Evolutionary conservation across 2,329 filamentous ascomycete species (phyloP).

Genomic region (Septoria petroselini): DNA sequence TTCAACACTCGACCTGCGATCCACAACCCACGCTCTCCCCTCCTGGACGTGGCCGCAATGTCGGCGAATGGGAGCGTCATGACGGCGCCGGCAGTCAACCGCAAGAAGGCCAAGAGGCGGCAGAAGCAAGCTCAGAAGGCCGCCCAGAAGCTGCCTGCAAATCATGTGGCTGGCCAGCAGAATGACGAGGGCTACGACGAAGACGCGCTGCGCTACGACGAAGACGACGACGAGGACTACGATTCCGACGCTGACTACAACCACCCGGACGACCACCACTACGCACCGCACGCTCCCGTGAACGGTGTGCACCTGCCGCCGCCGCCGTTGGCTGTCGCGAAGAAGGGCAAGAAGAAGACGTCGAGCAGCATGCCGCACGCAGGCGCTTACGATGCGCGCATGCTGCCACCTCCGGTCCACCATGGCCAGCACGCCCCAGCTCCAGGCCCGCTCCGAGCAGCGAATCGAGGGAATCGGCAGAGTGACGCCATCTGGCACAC

Average conservation of each 20-base stretch:
- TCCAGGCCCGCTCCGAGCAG: not conserved
- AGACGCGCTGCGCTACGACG: slow-evolving; percentile 42
- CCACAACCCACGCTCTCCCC: slow-evolving; percentile 28
- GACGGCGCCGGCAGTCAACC: slow-evolving; percentile 59
- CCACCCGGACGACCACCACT: slow-evolving; percentile 27
- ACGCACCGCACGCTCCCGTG: slow-evolving; percentile 33
- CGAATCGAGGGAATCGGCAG: slow-evolving; percentile 7
- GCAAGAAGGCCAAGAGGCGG: slow-evolving; percentile 92
- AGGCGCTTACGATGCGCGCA: slow-evolving; percentile 28
- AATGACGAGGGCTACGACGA: slow-evolving; percentile 45
- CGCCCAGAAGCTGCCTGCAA: slow-evolving; percentile 42
- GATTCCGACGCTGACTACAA: slow-evolving; percentile 30
- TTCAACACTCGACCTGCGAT: slow-evolving; percentile 2
- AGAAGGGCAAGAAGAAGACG: slow-evolving; percentile 66
- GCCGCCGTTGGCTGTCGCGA: slow-evolving; percentile 36
- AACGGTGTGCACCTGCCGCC: slow-evolving; percentile 42
- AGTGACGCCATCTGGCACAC: slow-evolving; percentile 94
- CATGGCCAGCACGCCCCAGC: slow-evolving; percentile 20
- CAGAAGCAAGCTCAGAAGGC: slow-evolving; percentile 75
- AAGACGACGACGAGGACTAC: slow-evolving; percentile 40
- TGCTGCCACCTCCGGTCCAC: slow-evolving; percentile 30
- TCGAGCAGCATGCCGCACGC: slow-evolving; percentile 23
- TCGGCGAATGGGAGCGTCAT: slow-evolving; percentile 30
- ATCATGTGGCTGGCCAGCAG: slow-evolving; percentile 21
- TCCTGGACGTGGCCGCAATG: slow-evolving; percentile 30